A percentile compares a stretch with the other conserved stretches of the same genome.
phyloP scores from a whole-genome alignment of 306 rosid genomes.

The Prunus campanulata region DNA sequence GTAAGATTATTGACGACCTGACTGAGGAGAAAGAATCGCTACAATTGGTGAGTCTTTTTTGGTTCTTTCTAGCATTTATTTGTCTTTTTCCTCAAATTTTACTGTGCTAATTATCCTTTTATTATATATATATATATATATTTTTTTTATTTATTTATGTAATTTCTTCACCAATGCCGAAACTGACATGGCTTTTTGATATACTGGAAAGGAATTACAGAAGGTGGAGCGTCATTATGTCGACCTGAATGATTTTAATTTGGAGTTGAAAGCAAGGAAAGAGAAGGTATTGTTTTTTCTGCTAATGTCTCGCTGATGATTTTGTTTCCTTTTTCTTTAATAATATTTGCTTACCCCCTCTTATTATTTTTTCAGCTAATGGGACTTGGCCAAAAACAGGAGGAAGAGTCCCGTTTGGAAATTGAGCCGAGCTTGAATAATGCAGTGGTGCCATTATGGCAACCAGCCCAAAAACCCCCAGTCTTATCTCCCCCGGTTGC shows the following conservation, averaged over 20 bases:
- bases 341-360: neutral
- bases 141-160: neutral
- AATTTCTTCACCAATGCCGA: neutral
- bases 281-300: slow-evolving; percentile 34
- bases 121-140: too few relatives aligned
- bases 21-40: slow-evolving; percentile 21
- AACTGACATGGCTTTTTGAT: too few relatives aligned
- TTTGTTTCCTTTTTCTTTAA: slow-evolving; percentile 1
- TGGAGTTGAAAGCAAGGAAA: slow-evolving; percentile 37
- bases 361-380: slow-evolving; percentile 35
- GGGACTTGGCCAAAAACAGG: neutral
- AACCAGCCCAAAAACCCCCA: slow-evolving; percentile 8
- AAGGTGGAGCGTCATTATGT: slow-evolving; percentile 26
- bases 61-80: neutral
- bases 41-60: slow-evolving; percentile 34
- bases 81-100: slow-evolving; percentile 8
- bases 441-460: neutral
- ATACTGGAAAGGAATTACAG: slow-evolving; percentile 40
- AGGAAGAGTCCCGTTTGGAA: slow-evolving; percentile 12
- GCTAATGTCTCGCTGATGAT: neutral
- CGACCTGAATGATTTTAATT: slow-evolving; percentile 28
- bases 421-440: neutral
- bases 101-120: neutral
- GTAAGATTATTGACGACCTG: slow-evolving; percentile 22
- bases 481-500: neutral